Evolutionary conservation across 2,329 filamentous ascomycete genomes (phyloP).

Genomic region (Alternaria dauci): DNA sequence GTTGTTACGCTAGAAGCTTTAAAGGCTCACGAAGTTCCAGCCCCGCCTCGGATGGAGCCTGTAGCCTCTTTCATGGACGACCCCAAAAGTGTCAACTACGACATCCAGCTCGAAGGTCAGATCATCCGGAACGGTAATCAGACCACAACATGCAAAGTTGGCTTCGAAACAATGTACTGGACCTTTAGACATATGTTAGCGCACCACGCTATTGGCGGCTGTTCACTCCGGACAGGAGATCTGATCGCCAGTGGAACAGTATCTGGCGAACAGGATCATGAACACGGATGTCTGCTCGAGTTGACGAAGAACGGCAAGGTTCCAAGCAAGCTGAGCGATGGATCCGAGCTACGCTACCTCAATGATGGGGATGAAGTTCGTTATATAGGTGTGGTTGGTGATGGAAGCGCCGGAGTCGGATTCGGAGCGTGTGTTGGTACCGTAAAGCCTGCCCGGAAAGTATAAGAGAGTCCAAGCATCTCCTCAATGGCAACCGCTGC

Average conservation of each 20-base stretch:
- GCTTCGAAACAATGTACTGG: conserved; percentile 55
- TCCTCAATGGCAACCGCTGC: background rate
- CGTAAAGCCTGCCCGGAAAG: conserved; percentile 38
- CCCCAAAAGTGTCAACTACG: conserved; percentile 32
- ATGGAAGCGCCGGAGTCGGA: conserved; percentile 45
- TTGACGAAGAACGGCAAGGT: conserved; percentile 49
- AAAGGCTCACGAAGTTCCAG: conserved; percentile 41
- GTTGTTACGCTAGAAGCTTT: conserved; percentile 68
- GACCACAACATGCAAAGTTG: conserved; percentile 40
- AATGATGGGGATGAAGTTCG: conserved; percentile 54
- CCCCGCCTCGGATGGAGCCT: conserved; percentile 31
- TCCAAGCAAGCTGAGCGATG: conserved; percentile 38
- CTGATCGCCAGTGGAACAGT: conserved; percentile 57
- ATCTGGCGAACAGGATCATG: conserved; percentile 48
- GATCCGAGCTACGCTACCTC: conserved; percentile 49
- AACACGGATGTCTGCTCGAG: conserved; percentile 56
- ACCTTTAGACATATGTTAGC: conserved; percentile 57
- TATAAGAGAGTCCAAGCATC: conserved; percentile 1
- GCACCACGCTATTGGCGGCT: conserved; percentile 55
- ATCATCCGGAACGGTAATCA: conserved; percentile 28
- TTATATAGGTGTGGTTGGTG: conserved; percentile 48
- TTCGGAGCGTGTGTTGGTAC: conserved; percentile 54
- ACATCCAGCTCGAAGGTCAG: conserved; percentile 33
- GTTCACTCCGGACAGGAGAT: conserved; percentile 54
- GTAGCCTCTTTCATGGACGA: conserved; percentile 39